Evolutionary conservation across 225 moss, liverwort and hornwort genomes (phyloP).

Genomic region (Pseudisothecium myosuroides): DNA sequence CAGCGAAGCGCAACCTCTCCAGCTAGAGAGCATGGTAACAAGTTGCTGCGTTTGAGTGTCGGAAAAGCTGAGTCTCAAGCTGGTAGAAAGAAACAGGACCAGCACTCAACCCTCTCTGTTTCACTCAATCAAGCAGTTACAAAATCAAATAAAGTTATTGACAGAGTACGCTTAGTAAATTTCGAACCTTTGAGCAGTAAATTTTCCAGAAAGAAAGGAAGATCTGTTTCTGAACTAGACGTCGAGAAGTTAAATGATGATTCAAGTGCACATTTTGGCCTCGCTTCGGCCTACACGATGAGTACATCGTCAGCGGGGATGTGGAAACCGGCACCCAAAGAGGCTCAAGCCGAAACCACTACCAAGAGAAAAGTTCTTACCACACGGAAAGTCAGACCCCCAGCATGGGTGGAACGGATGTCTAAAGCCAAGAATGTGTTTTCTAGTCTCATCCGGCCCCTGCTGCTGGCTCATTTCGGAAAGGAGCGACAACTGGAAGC

Average conservation of each 20-base stretch:
- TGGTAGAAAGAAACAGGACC: background rate
- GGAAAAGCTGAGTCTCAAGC: slow-evolving; percentile 1
- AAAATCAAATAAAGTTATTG: background rate
- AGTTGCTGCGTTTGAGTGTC: slow-evolving; percentile 20
- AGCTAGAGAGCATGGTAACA: slow-evolving; percentile 11
- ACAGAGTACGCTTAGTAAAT: background rate
- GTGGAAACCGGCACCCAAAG: background rate
- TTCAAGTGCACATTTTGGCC: background rate
- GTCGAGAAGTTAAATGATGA: background rate
- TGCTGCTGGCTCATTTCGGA: background rate
- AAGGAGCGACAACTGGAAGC: slow-evolving; percentile 4
- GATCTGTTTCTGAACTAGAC: background rate
- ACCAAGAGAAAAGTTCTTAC: background rate
- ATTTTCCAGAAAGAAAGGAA: background rate
- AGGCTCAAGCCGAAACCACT: background rate
- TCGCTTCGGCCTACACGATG: background rate
- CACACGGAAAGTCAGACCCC: background rate
- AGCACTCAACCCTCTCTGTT: background rate
- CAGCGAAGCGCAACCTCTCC: slow-evolving; percentile 12
- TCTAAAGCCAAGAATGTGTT: slow-evolving; percentile 11
- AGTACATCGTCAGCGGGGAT: background rate
- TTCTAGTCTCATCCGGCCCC: background rate
- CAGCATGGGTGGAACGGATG: slow-evolving; percentile 46
- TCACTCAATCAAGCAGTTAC: background rate
- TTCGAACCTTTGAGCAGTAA: background rate